phyloP scores from a whole-genome alignment of 163 green algal species.

The Scenedesmus sp. region DNA sequence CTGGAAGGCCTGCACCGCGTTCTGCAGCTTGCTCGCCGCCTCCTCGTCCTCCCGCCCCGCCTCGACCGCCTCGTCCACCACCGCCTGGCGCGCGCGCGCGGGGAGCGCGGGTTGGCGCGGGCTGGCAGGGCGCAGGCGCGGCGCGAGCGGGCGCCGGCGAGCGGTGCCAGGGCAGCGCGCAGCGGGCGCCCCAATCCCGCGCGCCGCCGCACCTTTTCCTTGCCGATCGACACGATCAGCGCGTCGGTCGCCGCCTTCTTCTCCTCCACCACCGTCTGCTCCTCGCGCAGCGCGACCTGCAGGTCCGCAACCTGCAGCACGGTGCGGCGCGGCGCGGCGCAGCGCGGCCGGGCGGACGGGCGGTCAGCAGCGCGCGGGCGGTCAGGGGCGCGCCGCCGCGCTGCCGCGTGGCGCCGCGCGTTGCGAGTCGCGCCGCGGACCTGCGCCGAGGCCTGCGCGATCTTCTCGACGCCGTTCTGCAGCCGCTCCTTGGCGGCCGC shows the following conservation, averaged over 20 bases:
- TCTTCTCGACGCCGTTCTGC: conserved; percentile 91
- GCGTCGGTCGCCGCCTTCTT: conserved; percentile 89
- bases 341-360: too few relatives aligned
- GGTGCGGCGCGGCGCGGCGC: too few relatives aligned
- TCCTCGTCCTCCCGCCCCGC: conserved; percentile 84
- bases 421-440: conserved; percentile 37
- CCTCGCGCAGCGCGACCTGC: conserved; percentile 84
- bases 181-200: too few relatives aligned
- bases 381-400: too few relatives aligned
- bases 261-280: conserved; percentile 93
- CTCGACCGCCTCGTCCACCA: conserved; percentile 91
- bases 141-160: too few relatives aligned
- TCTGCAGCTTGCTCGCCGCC: conserved; percentile 75
- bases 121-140: too few relatives aligned
- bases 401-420: too few relatives aligned
- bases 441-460: conserved; percentile 82
- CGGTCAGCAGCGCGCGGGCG: too few relatives aligned
- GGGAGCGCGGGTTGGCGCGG: too few relatives aligned
- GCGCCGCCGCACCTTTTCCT: too few relatives aligned
- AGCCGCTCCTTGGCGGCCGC: conserved; percentile 77
- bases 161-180: too few relatives aligned
- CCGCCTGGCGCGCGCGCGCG: too few relatives aligned
- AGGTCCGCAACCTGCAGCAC: conserved; percentile 79
- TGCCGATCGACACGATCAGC: conserved; percentile 92
- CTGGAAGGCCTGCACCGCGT: conserved; percentile 83